A percentile compares a stretch with the other conserved stretches of the same genome.
phyloP scores from a whole-genome alignment of 2,329 filamentous ascomycete species.

The Aspergillus japonicus region DNA sequence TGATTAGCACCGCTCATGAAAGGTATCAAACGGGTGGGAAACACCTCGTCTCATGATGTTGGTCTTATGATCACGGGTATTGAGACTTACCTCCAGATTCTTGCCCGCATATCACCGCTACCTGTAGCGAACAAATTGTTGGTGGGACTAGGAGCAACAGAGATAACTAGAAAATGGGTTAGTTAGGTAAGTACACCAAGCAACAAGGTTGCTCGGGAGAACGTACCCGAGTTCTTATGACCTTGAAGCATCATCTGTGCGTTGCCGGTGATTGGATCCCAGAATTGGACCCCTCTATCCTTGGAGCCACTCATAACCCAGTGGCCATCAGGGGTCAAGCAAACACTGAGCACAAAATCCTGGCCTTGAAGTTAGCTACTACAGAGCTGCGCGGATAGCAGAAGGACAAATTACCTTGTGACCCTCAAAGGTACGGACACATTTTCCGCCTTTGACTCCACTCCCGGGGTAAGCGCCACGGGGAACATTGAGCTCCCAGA shows the following conservation, averaged over 20 bases:
- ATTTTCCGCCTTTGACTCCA: constrained; percentile 80
- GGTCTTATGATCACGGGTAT: neutral
- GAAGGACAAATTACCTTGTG: constrained; percentile 68
- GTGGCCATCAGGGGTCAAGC: constrained; percentile 85
- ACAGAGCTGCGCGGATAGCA: neutral
- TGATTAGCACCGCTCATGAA: constrained; percentile 9
- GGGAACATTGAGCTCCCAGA: constrained; percentile 87
- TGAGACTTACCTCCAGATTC: constrained; percentile 78
- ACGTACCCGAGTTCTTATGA: constrained; percentile 86
- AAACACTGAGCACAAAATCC: constrained; percentile 96
- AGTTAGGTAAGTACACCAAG: neutral
- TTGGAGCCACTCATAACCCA: constrained; percentile 99
- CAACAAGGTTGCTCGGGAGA: too few species aligned
- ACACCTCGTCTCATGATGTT: neutral
- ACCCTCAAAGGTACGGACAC: constrained; percentile 94
- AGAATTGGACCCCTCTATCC: constrained; percentile 96
- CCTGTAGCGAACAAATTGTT: constrained; percentile 91
- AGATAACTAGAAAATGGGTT: constrained; percentile 66
- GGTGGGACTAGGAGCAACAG: constrained; percentile 87
- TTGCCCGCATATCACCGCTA: constrained; percentile 93
- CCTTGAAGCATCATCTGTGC: constrained; percentile 98
- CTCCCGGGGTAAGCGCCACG: constrained; percentile 65
- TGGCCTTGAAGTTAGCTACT: constrained; percentile 34
- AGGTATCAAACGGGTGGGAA: neutral
- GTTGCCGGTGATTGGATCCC: constrained; percentile 89